These are phyloP conservation scores for Populus trichocarpa DNA, from an alignment of 441 rosid genomes.

Conservation along the genomic window DNA sequence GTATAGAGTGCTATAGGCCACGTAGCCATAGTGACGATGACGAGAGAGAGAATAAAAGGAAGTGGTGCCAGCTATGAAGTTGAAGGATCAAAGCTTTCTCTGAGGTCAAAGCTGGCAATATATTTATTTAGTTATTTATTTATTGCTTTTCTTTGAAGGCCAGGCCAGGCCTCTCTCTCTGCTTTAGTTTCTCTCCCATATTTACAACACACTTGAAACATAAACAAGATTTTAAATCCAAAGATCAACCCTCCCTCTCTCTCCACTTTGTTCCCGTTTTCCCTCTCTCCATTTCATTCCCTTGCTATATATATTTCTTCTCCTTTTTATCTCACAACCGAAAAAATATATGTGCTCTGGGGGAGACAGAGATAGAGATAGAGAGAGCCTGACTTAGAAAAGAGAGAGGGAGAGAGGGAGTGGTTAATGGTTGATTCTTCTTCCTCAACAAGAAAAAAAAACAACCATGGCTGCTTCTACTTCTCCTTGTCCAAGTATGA, in stretches of 20 bases:
- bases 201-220: constrained; percentile 25
- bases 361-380: neutral
- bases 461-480: constrained; percentile 55
- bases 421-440: constrained; percentile 33
- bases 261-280: constrained; percentile 13
- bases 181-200: constrained; percentile 11
- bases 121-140: neutral
- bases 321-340: constrained; percentile 7
- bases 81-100: constrained; percentile 69
- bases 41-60: constrained; percentile 45
- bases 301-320: neutral
- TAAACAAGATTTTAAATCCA: constrained; percentile 31
- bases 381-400: neutral
- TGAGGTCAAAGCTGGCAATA: constrained; percentile 63
- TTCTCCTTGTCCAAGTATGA: constrained; percentile 34
- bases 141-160: neutral
- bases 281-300: constrained; percentile 9
- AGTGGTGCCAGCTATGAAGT: constrained; percentile 80
- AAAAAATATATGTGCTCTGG: constrained; percentile 18
- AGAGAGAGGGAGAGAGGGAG: neutral
- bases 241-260: constrained; percentile 12
- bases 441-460: constrained; percentile 1
- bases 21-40: neutral
- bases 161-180: neutral
- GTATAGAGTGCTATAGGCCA: constrained; percentile 14